Evolutionary conservation across 257 asterid genomes (phyloP), one percentile per base, ranked within the genome.

Genomic region (Nicotiana paniculata): DNA sequence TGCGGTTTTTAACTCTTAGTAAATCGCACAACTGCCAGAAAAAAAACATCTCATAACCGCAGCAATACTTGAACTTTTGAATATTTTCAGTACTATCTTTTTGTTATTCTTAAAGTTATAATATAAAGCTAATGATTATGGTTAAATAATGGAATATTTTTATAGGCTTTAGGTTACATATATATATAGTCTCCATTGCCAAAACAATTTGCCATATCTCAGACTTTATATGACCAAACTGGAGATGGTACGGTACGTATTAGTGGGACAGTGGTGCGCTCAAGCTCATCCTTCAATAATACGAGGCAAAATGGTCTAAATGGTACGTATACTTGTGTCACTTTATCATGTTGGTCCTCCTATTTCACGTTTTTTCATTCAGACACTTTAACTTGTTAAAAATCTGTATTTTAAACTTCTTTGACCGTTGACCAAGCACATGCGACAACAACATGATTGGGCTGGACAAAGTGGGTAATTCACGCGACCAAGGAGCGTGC

Each of bases 1-100:
- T 21, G 77, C 59, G 85, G 63, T 79, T 75, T 35, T 86, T 66
- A n/a, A 21, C 76, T 51, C 74, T 70, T 77, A 83, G 28, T 85
- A 86, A 81, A 82, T 86, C 28, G 80, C 85, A 32, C 35, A 32
- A 32, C 35, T 32, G 35, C 35, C 35, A 3, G 35, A 32, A 32
- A 32, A 32, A 32, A 3, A 3, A 32, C 2, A 32, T 32, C 35
- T 32, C 35, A 32, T 70, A 69, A 67, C 84, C 8, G 70, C 84
- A 85, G 84, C 86, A 82, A 82, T 75, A 85, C 43, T 75, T 74
- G 59, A 55, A 15, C 37, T 28, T 67, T 6, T 43, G 51, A 30
- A 33, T 33, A n/a, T 46, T 28, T 16, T 46, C 26, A 62, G 59
- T 82, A 15, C 37, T 16, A 33, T 26, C 13, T 28, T 61, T 32